These are phyloP conservation scores for Echinochloa phyllopogon DNA, from an alignment of 176 grass and related monocot species.

Conservation along the genomic window DNA sequence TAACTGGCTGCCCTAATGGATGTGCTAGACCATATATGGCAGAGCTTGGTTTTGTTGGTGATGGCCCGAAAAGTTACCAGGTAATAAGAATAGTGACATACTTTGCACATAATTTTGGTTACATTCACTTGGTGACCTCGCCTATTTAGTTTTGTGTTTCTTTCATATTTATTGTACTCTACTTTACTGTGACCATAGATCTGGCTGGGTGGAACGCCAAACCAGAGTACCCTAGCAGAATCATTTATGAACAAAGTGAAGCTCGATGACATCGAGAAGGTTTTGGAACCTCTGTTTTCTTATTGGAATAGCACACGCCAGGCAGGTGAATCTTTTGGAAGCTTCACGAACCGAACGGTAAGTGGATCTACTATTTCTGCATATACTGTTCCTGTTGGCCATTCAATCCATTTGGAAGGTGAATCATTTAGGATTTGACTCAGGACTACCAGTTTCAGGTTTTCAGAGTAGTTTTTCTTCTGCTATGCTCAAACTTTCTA, in stretches of 20 bases:
- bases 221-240: constrained; percentile 80
- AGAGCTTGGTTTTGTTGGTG: constrained; percentile 96
- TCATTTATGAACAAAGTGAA: constrained; percentile 97
- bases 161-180: not conserved
- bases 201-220: constrained; percentile 95
- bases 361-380: constrained; percentile 30
- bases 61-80: constrained; percentile 99
- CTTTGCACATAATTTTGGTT: not conserved
- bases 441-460: not conserved
- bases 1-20: constrained; percentile 97
- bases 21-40: constrained; percentile 98
- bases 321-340: constrained; percentile 91
- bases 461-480: not conserved
- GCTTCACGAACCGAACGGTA: constrained; percentile 72
- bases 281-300: constrained; percentile 91
- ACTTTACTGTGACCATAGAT: constrained; percentile 65
- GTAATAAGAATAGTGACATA: constrained; percentile 42
- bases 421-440: not conserved
- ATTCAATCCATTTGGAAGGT: not conserved
- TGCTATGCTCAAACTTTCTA: not conserved
- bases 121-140: not conserved
- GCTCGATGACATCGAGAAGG: constrained; percentile 91
- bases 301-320: constrained; percentile 70
- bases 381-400: not conserved
- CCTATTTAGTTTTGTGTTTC: not conserved